These are phyloP conservation scores for Hypoxylon perforatum DNA, from an alignment of 495 filamentous ascomycete species.

Conservation along the genomic window DNA sequence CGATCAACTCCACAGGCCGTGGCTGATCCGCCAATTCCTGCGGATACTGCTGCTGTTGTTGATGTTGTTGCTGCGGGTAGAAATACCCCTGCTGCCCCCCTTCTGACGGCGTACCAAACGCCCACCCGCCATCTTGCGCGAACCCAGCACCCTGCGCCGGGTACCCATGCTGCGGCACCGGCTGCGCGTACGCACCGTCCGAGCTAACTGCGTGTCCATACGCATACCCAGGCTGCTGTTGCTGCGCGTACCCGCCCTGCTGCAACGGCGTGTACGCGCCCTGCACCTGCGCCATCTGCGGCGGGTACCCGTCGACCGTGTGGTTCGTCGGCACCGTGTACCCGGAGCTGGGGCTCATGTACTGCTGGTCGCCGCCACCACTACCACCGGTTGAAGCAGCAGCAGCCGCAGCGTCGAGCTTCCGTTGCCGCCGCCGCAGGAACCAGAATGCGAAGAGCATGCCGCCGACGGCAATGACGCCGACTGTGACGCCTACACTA, in stretches of 20 bases:
- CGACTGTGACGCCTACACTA: slow-evolving; percentile 40
- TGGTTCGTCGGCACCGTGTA: neutral
- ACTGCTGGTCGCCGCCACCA: neutral
- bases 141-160: slow-evolving; percentile 5
- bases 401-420: slow-evolving; percentile 16
- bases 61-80: slow-evolving; percentile 16
- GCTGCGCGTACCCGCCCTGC: slow-evolving; percentile 10
- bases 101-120: slow-evolving; percentile 20
- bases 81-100: neutral
- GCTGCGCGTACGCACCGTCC: slow-evolving; percentile 15
- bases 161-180: slow-evolving; percentile 3
- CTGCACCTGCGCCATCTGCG: slow-evolving; percentile 4
- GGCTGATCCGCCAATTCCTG: slow-evolving; percentile 34
- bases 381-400: slow-evolving; percentile 1
- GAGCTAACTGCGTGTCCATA: slow-evolving; percentile 1
- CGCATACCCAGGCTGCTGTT: neutral
- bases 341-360: slow-evolving; percentile 17
- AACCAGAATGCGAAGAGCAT: slow-evolving; percentile 29
- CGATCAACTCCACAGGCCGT: slow-evolving; percentile 39
- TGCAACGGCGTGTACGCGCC: slow-evolving; percentile 12
- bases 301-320: slow-evolving; percentile 5
- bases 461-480: slow-evolving; percentile 34
- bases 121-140: slow-evolving; percentile 28
- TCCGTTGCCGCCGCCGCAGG: slow-evolving; percentile 28
- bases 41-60: slow-evolving; percentile 15